These are phyloP conservation scores for Eurotiales sp. DNA, from an alignment of 2,329 filamentous ascomycete genomes.

Conservation along the genomic window DNA sequence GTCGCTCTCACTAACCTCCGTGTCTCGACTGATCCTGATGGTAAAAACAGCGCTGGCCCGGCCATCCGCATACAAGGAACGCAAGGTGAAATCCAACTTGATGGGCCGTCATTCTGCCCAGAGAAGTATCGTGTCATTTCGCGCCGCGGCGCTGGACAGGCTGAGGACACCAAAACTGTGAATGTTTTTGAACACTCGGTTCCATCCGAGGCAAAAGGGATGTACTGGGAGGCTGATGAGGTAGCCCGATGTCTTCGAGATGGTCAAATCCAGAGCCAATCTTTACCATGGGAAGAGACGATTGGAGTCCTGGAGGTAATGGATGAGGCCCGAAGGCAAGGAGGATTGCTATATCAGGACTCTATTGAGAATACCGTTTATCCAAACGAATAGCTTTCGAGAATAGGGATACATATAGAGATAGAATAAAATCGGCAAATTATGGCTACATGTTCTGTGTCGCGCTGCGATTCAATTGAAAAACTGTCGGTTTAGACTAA, in stretches of 20 bases:
- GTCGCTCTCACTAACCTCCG: conserved; percentile 66
- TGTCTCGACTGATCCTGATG: conserved; percentile 59
- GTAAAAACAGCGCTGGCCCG: conserved; percentile 58
- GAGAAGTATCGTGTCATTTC: conserved; percentile 55
- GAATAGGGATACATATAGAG: no score
- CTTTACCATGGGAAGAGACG: conserved; percentile 71
- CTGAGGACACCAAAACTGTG: conserved; percentile 33
- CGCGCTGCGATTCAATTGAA: no score
- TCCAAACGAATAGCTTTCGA: no score
- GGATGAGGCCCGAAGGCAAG: conserved; percentile 64
- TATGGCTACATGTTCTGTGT: no score
- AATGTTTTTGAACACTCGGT: conserved; percentile 36
- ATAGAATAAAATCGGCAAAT: no score
- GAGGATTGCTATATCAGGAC: conserved; percentile 59
- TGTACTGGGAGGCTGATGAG: conserved; percentile 87
- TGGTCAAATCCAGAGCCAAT: conserved; percentile 69
- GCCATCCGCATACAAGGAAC: conserved; percentile 79
- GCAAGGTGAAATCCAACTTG: conserved; percentile 77
- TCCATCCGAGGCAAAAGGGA: conserved; percentile 66
- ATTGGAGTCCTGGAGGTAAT: conserved; percentile 78
- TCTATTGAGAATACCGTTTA: conserved; percentile 57
- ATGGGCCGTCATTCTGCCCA: conserved; percentile 67
- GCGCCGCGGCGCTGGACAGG: neutral
- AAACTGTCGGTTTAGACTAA: no score
- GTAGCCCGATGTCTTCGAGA: conserved; percentile 70